Evolutionary conservation across 1,284 basidiomycete species (phyloP), one percentile per base, ranked within the genome.

Genomic region (Apiotrichum akiyoshidainum): DNA sequence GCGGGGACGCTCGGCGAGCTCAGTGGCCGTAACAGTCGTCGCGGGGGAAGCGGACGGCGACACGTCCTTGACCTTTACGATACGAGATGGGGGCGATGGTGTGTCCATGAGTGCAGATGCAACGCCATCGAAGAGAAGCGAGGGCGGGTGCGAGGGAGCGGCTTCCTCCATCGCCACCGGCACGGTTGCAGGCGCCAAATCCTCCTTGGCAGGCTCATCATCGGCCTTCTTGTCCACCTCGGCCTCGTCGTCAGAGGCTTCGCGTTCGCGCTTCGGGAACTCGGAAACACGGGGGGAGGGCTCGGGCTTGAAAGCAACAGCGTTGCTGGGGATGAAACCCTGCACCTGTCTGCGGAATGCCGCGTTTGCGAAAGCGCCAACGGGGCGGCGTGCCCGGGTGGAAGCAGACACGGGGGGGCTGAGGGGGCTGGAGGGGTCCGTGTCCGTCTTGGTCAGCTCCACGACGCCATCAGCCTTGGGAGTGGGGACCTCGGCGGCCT

Each of bases 321-420:
- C 55, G 11, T 56, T 54, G 26, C 49, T 34, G 16, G 44, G 54
- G 34, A 60, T 50, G 41, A 53, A 56, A 11, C 44, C 50, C 41
- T 60, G 58, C 22, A 56, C 31, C 35, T 60, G 58, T 3, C 58
- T 40, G 34, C 52, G 57, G 40, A 58, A 50, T 13, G 50, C 50
- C 0, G 56, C 35, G 44, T 52, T 57, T 22, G 49, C 13, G 16
- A 52, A 52, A n/a, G n/a, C 40, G 26, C 31, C 51, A 19, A 26
- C 33, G 10, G 51, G 51, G 26, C 51, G 51, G 31, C 51, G 48
- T 13, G 48, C 19, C 7, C 47, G 50, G 14, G 50, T 41, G 5
- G 39, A 31, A n/a, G 37, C 7, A 9, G 37, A 37, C 11, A 11
- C 37, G 11, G 40, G 37, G 6, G 21, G 19, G 13, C n/a, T 5